Evolutionary conservation across 2,329 filamentous ascomycete genomes (phyloP).

Genomic region (Decorospora gaudefroyi): DNA sequence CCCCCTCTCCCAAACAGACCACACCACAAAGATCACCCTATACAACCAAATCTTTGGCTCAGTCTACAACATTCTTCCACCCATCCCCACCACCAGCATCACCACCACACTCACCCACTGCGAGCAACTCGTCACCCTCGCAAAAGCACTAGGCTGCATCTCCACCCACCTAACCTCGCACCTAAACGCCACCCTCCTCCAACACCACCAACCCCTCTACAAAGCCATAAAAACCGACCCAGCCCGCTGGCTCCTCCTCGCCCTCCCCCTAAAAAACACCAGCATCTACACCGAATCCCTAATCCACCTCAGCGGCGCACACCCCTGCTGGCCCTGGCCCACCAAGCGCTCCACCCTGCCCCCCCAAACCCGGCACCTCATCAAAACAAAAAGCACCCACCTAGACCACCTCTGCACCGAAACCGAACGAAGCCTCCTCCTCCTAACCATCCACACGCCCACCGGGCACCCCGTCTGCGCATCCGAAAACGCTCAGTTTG

Average conservation of each 20-base stretch:
- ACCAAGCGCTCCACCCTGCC: conserved; percentile 15
- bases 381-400: conserved; percentile 21
- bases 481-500: conserved; percentile 9
- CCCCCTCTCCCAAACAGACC: not conserved
- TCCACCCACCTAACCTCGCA: conserved; percentile 25
- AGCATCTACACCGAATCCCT: conserved; percentile 46
- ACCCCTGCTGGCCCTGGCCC: conserved; percentile 31
- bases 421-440: conserved; percentile 34
- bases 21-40: not conserved
- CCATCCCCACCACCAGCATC: conserved; percentile 20
- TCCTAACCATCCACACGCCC: conserved; percentile 21
- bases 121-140: conserved; percentile 36
- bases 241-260: conserved; percentile 41
- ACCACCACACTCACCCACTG: conserved; percentile 27
- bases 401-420: conserved; percentile 18
- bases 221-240: conserved; percentile 40
- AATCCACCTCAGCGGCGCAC: conserved; percentile 43
- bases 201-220: conserved; percentile 34
- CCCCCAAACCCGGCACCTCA: conserved; percentile 12
- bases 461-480: conserved; percentile 3
- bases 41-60: conserved; percentile 33
- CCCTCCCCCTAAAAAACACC: conserved; percentile 30
- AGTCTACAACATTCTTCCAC: conserved; percentile 31
- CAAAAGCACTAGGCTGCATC: conserved; percentile 27
- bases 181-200: conserved; percentile 26